Base-by-base conservation (phyloP, 2,329 filamentous ascomycete genomes). In the Colletotrichum liriopes region DNA sequence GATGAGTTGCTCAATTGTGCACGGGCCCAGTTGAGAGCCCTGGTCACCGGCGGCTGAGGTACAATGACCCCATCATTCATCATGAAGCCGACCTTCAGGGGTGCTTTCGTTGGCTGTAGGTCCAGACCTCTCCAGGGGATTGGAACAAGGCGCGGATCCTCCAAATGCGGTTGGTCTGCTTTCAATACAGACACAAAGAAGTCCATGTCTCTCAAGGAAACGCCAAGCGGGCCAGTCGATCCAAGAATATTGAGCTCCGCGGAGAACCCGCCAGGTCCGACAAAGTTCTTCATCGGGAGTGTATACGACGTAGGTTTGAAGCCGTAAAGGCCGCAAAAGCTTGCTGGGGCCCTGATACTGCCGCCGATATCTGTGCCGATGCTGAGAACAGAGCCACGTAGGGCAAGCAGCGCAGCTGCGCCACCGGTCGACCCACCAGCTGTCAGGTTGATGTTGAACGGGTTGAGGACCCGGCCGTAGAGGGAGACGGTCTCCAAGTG, bases 341-440 rank as follows among this genome's bases (percentile, higher is more conserved):
- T 79, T 0, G 81, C 77, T 2, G 83, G 83, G 1, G 79, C 80
- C 1, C 82, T 79, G 26, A 84, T 79, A 51, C 82, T 84, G 11
- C 83, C 83, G 1, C 80, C 83, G 35, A 85, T 83, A 49, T 86
- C 84, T 35, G 82, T 80, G 5, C 84, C 84, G 45, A 86, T 75
- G 0, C 83, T 82, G 16, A 86, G 55, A 2, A 83, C 73, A 32
- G 81, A 83, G 6, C 84, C 84, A 1, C 82, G 77, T 47, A 84
- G 77, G 3, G 81, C 83, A 2, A 85, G 54, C 1, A 85, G 72
- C 0, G 84, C 83, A 0, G 77, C 79, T 65, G 84, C 83, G 0
- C 92, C 92, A 11, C 92, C 92, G 0, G 88, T 90, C 18, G 87
- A 90, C 1, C 92, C 92, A 7, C 92, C 92, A 0, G 89, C 85